Percentiles rank a stretch among this genome's conserved stretches.
phyloP scores from a whole-genome alignment of 345 rosid species.

The Eucalyptus tenuipes region DNA sequence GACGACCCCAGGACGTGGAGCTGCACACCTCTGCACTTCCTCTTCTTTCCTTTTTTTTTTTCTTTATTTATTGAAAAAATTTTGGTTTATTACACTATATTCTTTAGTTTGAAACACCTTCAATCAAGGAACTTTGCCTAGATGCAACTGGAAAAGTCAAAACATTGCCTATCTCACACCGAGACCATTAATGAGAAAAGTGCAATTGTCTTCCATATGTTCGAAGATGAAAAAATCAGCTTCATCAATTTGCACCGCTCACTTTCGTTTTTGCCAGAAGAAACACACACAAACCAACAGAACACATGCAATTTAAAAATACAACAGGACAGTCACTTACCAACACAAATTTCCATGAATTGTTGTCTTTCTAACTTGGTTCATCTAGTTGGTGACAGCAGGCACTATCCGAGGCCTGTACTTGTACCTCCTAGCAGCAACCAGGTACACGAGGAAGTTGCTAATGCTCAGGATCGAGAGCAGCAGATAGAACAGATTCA shows the following conservation, averaged over 20 bases:
- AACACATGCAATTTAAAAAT: not conserved
- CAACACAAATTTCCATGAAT: not conserved
- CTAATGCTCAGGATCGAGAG: conserved; percentile 26
- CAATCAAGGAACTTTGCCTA: not conserved
- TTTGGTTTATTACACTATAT: not conserved
- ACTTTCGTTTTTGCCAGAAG: not conserved
- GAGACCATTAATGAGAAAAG: not conserved
- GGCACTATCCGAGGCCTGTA: conserved; percentile 12
- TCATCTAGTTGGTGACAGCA: not conserved
- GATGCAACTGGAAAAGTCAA: not conserved
- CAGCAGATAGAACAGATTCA: conserved; percentile 40
- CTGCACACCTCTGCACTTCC: not conserved
- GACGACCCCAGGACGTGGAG: not conserved
- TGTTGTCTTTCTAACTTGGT: not conserved
- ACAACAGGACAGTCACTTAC: not conserved
- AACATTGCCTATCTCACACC: not conserved
- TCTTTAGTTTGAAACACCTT: not conserved
- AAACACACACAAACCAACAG: not conserved
- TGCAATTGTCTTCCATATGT: not conserved
- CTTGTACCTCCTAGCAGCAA: conserved; percentile 24
- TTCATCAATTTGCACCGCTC: not conserved
- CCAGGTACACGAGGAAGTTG: conserved; percentile 36
- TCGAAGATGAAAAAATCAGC: not conserved
- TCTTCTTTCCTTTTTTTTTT: not conserved
- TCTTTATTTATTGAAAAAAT: fast-evolving